Evolutionary conservation across 345 rosid species (phyloP), one percentile per base, ranked within the genome.

Genomic region (Carallia pectinifolia): DNA sequence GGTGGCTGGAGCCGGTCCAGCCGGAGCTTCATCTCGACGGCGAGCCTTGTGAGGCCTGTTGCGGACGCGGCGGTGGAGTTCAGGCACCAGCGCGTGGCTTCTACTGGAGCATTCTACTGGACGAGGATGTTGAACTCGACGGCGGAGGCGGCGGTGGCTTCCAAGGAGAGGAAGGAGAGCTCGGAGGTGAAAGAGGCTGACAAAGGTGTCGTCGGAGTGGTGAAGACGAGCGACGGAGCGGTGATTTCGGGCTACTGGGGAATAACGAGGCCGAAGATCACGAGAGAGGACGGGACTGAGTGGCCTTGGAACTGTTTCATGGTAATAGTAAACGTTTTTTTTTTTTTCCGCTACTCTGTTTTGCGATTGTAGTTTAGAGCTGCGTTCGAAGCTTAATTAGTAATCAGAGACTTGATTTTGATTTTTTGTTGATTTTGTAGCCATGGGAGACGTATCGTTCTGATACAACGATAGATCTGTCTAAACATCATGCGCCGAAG

Each of bases 251-350:
- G 88, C 71, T 92, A 92, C 58, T 92, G 98, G 96, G 98, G 96
- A 15, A 81, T 90, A 33, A 67, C 80, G 61, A 83, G 79, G 73
- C 85, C 85, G n/a, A 85, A 77, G 83, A 69, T 90, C 67, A 64
- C 71, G 10, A 69, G 81, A 65, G 87, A 74, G 59, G 94, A 92
- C 71, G 94, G 94, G 33, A 74, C 88, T 0, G 83, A 79, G 58
- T 90, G 96, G 96, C 92, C 94, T 17, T 90, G 96, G 96, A 90
- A 92, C 70, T 87, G 85, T 73, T 92, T 92, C 76, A 87, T 81
- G 90, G 96, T 83, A 68, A 39, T 37, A 10, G 7, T 6, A 7
- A 5, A 44, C 5, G 16, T 44, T 19, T 44, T 4, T 4, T 33
- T 7, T 8, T 23, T 9, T 38, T 0, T 0, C 9, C 44, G 2